Base-by-base conservation (phyloP, 1,139 yeast species). In the Blastobotrys indianensis region DNA sequence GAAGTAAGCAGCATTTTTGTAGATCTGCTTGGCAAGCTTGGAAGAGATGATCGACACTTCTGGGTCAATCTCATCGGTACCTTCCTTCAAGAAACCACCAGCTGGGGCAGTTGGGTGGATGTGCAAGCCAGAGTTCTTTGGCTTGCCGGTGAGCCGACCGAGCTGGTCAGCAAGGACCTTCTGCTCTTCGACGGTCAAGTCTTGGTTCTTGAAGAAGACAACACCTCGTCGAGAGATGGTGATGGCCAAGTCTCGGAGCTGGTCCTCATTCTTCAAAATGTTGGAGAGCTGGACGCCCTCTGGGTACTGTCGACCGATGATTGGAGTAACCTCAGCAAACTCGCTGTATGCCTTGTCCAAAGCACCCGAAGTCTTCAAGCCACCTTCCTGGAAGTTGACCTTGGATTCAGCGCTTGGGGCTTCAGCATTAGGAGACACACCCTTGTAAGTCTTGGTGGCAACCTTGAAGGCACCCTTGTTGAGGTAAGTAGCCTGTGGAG, bases 61-160 rank as follows among this genome's bases (percentile, higher is more conserved):
- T n/a, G 56, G 56, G 32, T 54, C 57, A 41, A 47, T 51, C 16
- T 51, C 45, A 13, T 52, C 51, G 13, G 46, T 42, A 15, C 48
- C 53, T 23, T 45, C 45, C 42, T 53, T 51, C 33, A 46, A 60
- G 29, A 60, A 41, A 10, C 65, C 65, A 4, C 63, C 64, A 25
- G 61, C 62, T 3, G 62, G 54, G 13, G 61, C 52, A 20, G 59
- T 57, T n/a, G 66, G 66, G 42, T 62, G 66, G 33, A 61, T 59
- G 48, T 62, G 88, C 4, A 84, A 77, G 15, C 85, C 85, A 11
- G 82, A 75, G 6, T 82, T 76, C 46, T 72, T 73, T 16, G 86
- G 85, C 60, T 82, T 86, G 41, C 81, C 76, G 59, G 82, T 85
- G 45, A 79, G 67, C 16, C 77, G 76, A 12, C 87, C 87, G 52